Conservation (phyloP, 768 basidiomycete species). For the Rubroboletus pulcherrimus region DNA sequence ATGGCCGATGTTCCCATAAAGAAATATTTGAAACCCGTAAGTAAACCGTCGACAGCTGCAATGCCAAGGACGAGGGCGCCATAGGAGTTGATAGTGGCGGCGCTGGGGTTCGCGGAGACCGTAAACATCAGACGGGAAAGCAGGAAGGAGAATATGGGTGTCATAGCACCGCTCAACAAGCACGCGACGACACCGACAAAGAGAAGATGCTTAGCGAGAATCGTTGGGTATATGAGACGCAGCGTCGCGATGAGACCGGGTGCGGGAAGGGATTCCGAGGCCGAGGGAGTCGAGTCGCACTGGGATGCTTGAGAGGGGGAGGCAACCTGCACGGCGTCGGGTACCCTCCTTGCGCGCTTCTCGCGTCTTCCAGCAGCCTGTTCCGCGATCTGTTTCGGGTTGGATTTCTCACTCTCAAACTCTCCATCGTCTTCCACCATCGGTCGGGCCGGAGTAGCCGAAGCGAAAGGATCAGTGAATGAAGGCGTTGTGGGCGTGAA, state of each 20-base stretch:
- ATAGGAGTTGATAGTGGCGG: conserved; percentile 63
- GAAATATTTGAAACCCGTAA: conserved; percentile 75
- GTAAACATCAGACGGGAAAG: conserved; percentile 78
- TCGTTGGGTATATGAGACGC: conserved; percentile 57
- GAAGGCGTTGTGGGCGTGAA: conserved; percentile 57
- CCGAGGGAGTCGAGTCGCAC: neutral
- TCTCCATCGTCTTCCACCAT: conserved; percentile 37
- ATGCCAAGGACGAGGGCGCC: conserved; percentile 71
- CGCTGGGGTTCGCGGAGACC: conserved; percentile 66
- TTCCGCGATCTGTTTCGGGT: conserved; percentile 37
- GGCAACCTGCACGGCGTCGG: neutral
- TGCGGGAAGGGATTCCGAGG: neutral
- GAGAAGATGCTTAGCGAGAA: conserved; percentile 73
- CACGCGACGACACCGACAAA: conserved; percentile 67
- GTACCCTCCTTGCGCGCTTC: conserved; percentile 19
- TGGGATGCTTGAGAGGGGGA: conserved; percentile 6
- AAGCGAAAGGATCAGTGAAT: conserved; percentile 26
- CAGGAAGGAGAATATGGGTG: conserved; percentile 88
- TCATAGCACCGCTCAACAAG: conserved; percentile 75
- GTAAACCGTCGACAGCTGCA: conserved; percentile 71
- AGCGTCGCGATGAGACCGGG: conserved; percentile 39
- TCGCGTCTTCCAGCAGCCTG: conserved; percentile 38
- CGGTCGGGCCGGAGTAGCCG: neutral
- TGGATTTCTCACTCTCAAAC: conserved; percentile 45
- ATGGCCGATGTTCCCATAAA: conserved; percentile 73